Base-by-base conservation (phyloP, 139 green algal species). In the Chlamydomonas incerta region DNA sequence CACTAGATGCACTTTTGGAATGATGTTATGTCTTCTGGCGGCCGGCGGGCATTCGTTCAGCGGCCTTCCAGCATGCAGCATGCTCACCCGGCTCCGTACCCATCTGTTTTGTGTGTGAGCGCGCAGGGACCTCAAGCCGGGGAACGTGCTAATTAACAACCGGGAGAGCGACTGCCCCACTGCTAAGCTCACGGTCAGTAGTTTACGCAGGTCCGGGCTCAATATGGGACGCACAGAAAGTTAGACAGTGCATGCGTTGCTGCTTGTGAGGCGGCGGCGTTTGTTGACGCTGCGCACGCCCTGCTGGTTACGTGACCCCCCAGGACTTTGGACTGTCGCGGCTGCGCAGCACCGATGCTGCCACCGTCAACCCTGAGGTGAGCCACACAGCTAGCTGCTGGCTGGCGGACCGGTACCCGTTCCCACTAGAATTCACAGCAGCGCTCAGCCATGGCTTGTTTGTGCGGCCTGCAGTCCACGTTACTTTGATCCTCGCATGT, bases 311-410 rank as follows among this genome's bases (percentile, higher is more conserved):
- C n/a, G n/a, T 65, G 26, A 24, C n/a, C 17, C 72, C 17, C 21
- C 74, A 82, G 74, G 76, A 83, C 62, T 83, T 83, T 46, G 76
- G 76, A 37, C 69, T 83, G 29, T 83, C 76, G 15, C 57, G 76
- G 26, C 33, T 83, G 60, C 37, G 76, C 31, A 72, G 21, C 62
- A 83, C 76, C 26, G 6, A 50, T 50, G 41, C 8, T 8, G 41
- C 41, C 41, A 50, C 41, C 41, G 8, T 50, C 41, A 46, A 83
- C 41, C 76, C 76, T 1, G 76, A 83, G 41, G 76, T 50, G 14
- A 28, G 15, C 57, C 3, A 28, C 15, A 58, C 52, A 58, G 52
- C 57, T 14, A 14, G 4, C 24, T 4, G 57, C 20, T 28, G 11
- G 17, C 20, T 29, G 57, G n/a, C n/a, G n/a, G n/a, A 28, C 26